Base-by-base conservation (phyloP, 1,139 yeast species). In the Tardiomyces digboiensis region DNA sequence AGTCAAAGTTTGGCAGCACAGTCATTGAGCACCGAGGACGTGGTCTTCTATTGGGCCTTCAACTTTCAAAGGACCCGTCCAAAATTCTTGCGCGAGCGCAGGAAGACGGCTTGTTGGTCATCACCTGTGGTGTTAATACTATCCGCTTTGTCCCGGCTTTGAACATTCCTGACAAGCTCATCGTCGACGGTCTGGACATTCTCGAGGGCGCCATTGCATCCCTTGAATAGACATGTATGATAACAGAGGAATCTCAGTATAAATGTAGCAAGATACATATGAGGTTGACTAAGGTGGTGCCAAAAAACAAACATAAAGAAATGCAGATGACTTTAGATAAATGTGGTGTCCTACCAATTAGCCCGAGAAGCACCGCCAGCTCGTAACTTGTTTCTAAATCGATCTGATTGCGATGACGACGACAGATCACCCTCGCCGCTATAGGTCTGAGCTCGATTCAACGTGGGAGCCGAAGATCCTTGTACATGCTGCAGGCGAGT, bases 41-140 rank as follows among this genome's bases (percentile, higher is more conserved):
- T 53, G 98, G 98, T 39, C 73, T 91, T 50, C 69, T 91, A 49
- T 70, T 89, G 45, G 98, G 98, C 39, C 66, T 87, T 47, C 89
- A 89, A 65, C 80, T 91, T 54, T 65, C 67, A 26, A 69, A 76
- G 39, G 79, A 84, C 47, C 91, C 91, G 38, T 61, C 75, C n/a
- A 71, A 74, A 19, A 68, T 91, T 36, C 79, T 87, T 23, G 68
- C 69, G 33, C 74, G 73, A 48, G 87, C 94, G 40, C 75, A 93
- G 58, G 83, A 85, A 43, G 67, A 78, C 49, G 97, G 97, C 1
- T 68, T 91, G 49, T 68, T 91, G 50, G 76, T 88, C 22, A 84
- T 91, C 47, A 82, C 95, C 39, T 95, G 97, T 13, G 98, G 97
- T 43, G 80, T 82, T 59, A 88, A 88, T 60, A 91, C 93, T 5